Conservation (phyloP, 176 grass and related monocot genomes). For the Triticum timopheevii region DNA sequence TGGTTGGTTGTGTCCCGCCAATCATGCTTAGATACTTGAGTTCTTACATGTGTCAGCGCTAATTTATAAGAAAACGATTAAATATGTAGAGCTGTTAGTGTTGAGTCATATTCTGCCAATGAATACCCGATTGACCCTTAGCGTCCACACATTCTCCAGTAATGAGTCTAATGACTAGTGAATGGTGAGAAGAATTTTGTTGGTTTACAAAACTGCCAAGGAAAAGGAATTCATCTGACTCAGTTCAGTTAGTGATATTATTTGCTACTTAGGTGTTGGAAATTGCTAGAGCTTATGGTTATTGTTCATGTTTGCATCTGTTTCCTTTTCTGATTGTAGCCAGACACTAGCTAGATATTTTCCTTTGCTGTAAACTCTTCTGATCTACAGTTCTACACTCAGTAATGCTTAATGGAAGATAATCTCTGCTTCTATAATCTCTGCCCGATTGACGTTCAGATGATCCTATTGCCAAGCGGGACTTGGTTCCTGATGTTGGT, state of each 20-base stretch:
- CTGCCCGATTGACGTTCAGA: constrained; percentile 44
- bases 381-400: no score
- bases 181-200: not conserved
- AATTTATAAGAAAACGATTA: not conserved
- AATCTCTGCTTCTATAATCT: constrained; percentile 14
- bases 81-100: not conserved
- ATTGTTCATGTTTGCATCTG: not conserved
- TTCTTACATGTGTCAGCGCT: not conserved
- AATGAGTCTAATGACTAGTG: not conserved
- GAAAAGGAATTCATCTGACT: constrained; percentile 9
- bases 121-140: not conserved
- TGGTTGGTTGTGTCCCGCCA: not conserved
- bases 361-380: no score
- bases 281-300: not conserved
- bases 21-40: not conserved
- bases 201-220: not conserved
- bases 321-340: no score
- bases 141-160: not conserved
- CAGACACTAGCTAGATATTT: no score
- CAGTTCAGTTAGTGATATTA: not conserved
- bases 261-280: not conserved
- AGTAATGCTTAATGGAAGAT: not conserved
- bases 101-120: not conserved
- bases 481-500: constrained; percentile 38
- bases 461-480: constrained; percentile 88